Conservation (phyloP, 2,329 filamentous ascomycete species). For the Monilinia fructicola region DNA sequence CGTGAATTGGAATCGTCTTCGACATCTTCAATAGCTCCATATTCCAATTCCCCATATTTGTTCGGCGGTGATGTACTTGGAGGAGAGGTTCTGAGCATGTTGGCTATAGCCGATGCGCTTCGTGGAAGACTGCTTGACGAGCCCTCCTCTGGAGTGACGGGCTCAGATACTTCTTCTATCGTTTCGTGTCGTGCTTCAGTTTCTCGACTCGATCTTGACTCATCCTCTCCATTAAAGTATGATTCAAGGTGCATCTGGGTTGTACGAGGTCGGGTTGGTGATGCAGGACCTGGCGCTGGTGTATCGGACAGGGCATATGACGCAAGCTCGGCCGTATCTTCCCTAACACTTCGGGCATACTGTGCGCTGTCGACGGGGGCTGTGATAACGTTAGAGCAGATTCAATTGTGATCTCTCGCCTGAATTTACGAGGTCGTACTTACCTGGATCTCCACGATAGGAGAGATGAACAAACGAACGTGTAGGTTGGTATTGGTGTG, state of each 20-base stretch:
- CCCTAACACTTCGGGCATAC: conserved; percentile 75
- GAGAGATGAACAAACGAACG: conserved; percentile 70
- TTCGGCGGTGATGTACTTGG: conserved; percentile 32
- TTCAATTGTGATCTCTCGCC: conserved; percentile 6
- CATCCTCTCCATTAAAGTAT: conserved; percentile 34
- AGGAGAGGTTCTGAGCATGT: conserved; percentile 48
- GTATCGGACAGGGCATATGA: conserved; percentile 74
- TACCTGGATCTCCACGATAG: conserved; percentile 59
- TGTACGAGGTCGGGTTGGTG: conserved; percentile 31
- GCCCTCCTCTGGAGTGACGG: conserved; percentile 49
- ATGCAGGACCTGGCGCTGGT: conserved; percentile 36
- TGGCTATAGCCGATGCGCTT: conserved; percentile 49
- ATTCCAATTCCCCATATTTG: conserved; percentile 16
- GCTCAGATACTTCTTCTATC: conserved; percentile 63
- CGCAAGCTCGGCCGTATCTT: conserved; percentile 84
- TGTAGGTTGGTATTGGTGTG: conserved; percentile 60
- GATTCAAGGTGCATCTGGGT: conserved; percentile 35
- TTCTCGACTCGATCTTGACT: conserved; percentile 29
- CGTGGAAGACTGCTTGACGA: conserved; percentile 39
- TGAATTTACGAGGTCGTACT: neutral
- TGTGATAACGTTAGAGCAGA: conserved; percentile 34
- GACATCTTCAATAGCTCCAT: conserved; percentile 23
- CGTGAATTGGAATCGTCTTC: conserved; percentile 16
- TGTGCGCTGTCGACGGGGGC: conserved; percentile 65
- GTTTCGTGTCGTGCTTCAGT: conserved; percentile 45